phyloP scores from a whole-genome alignment of 2,329 filamentous ascomycete species.

The Parastagonospora nodorum region DNA sequence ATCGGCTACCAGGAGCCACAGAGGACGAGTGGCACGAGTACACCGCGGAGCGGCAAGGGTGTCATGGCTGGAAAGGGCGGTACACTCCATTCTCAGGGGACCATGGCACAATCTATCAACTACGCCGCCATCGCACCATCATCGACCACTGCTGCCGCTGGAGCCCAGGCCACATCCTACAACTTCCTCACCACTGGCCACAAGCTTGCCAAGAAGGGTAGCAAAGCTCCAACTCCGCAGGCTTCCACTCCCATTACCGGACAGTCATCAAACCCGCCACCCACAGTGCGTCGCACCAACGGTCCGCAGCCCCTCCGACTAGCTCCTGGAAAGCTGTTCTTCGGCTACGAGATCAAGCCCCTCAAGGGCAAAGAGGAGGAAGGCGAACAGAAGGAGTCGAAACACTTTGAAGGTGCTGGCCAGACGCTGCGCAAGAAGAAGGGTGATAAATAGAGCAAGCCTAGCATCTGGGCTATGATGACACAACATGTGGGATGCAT shows the following conservation, averaged over 20 bases:
- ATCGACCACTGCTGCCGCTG: constrained; percentile 66
- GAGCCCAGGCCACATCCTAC: constrained; percentile 68
- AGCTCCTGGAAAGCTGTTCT: constrained; percentile 89
- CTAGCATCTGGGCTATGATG: neutral
- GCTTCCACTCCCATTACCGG: constrained; percentile 67
- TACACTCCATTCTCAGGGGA: constrained; percentile 80
- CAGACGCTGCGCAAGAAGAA: constrained; percentile 84
- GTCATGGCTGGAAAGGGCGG: constrained; percentile 70
- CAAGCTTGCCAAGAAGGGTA: constrained; percentile 81
- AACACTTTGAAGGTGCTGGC: constrained; percentile 78
- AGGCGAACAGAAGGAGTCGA: constrained; percentile 66
- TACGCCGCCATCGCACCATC: constrained; percentile 87
- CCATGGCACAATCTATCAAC: constrained; percentile 98
- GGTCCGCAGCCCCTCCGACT: constrained; percentile 86
- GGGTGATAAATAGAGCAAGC: constrained; percentile 43
- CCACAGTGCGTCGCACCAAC: constrained; percentile 61
- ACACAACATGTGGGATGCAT: constrained; percentile 20
- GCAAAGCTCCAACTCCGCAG: constrained; percentile 71
- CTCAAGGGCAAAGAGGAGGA: constrained; percentile 74
- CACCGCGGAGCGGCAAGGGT: constrained; percentile 72
- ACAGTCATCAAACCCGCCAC: constrained; percentile 49
- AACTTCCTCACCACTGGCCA: constrained; percentile 83
- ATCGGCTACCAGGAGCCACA: constrained; percentile 92
- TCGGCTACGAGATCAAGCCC: constrained; percentile 91
- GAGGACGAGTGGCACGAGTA: constrained; percentile 79